Evolutionary conservation across 805 yeast genomes (phyloP).

Genomic region (Dipodascus albidus): DNA sequence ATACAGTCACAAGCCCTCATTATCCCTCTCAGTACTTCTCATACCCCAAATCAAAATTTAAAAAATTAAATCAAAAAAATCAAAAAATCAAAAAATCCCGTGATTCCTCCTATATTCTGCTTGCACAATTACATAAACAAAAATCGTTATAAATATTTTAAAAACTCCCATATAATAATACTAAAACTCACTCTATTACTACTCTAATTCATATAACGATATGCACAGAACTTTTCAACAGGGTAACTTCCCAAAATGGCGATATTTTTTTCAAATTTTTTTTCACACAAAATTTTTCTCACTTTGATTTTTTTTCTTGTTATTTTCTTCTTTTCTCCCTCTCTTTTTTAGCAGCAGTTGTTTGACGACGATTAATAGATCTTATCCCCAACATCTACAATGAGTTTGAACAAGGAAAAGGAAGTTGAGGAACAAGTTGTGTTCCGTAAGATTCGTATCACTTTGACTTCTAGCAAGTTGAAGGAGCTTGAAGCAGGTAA

Average conservation of each 20-base stretch:
- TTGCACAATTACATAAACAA: neutral
- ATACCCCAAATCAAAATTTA: no score
- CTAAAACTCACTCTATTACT: no score
- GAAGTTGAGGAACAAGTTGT: constrained; percentile 69
- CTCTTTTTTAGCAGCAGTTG: neutral
- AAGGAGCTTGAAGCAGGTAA: constrained; percentile 79
- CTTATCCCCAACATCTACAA: constrained; percentile 12
- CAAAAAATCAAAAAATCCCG: neutral
- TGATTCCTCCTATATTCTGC: neutral
- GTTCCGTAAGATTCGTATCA: constrained; percentile 96
- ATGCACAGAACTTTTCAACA: no score
- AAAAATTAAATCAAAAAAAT: no score
- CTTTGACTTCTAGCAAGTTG: constrained; percentile 97
- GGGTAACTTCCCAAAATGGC: neutral
- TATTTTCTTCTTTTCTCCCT: neutral
- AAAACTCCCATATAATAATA: no score
- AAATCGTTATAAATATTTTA: neutral
- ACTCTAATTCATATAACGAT: neutral
- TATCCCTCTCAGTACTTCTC: no score
- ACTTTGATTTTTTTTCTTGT: neutral
- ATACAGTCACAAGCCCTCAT: neutral
- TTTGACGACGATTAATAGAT: neutral
- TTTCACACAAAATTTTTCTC: neutral
- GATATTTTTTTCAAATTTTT: neutral
- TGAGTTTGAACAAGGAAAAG: constrained; percentile 51